Evolutionary conservation across 139 green algal genomes (phyloP).

Genomic region (Micromonas pusilla): DNA sequence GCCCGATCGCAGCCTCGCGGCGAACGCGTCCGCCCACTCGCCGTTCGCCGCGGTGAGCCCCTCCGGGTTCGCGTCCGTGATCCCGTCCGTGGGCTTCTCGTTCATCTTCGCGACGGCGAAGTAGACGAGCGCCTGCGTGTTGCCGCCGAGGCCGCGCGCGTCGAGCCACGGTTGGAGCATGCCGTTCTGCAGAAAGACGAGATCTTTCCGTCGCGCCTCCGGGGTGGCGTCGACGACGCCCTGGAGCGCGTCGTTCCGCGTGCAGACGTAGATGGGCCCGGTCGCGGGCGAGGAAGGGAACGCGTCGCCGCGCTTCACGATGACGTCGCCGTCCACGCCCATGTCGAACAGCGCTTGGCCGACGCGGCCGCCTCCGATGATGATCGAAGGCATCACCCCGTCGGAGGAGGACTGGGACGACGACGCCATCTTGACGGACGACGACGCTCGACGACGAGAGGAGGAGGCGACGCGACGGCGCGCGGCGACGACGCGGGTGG

Average conservation of each 20-base stretch:
- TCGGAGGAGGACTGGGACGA: neutral
- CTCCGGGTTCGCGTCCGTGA: conserved; percentile 92
- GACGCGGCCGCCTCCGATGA: conserved; percentile 74
- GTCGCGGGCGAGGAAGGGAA: conserved; percentile 33
- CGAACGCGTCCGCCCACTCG: conserved; percentile 70
- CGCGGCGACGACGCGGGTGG: too few relatives aligned
- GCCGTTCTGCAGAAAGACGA: conserved; percentile 98
- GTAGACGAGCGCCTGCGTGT: conserved; percentile 90
- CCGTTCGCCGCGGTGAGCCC: conserved; percentile 85
- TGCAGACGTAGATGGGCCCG: conserved; percentile 81
- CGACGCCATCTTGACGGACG: too few relatives aligned
- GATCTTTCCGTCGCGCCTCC: conserved; percentile 57
- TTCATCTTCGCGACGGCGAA: conserved; percentile 95
- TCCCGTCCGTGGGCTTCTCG: conserved; percentile 78
- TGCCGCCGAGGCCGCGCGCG: conserved; percentile 59
- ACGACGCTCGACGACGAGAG: too few relatives aligned
- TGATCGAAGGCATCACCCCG: conserved; percentile 21
- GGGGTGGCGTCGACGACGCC: conserved; percentile 64
- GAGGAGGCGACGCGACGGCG: too few relatives aligned
- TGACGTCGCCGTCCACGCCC: conserved; percentile 55
- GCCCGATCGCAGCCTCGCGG: conserved; percentile 58
- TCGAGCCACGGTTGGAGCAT: conserved; percentile 80
- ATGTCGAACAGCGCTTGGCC: conserved; percentile 61
- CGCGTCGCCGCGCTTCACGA: conserved; percentile 53
- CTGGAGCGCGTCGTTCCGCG: conserved; percentile 77